Conservation (phyloP, 495 filamentous ascomycete species). For the Penicillium manginii region DNA sequence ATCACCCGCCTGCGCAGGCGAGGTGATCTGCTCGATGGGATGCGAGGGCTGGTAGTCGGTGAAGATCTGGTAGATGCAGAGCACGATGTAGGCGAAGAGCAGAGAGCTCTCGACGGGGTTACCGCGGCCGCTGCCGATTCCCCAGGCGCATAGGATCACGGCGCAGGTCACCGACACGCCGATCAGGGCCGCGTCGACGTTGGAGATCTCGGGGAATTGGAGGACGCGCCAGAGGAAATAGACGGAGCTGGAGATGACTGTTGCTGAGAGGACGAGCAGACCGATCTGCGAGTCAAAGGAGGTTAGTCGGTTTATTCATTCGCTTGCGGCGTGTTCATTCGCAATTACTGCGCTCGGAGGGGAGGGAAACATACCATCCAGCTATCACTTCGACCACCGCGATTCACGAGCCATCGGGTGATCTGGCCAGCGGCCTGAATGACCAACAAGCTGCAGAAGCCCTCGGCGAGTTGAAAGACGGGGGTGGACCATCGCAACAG, state of each 20-base stretch:
- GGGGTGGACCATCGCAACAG: slow-evolving; percentile 91
- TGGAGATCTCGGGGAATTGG: slow-evolving; percentile 88
- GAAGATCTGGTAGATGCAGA: slow-evolving; percentile 99
- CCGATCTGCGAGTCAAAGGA: slow-evolving; percentile 63
- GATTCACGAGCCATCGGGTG: slow-evolving; percentile 93
- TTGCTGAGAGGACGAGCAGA: slow-evolving; percentile 83
- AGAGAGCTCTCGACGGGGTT: slow-evolving; percentile 96
- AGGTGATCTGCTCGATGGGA: slow-evolving; percentile 56
- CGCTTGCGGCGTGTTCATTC: no score
- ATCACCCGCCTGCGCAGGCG: slow-evolving; percentile 65
- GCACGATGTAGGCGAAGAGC: slow-evolving; percentile 93
- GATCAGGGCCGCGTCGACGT: slow-evolving; percentile 91
- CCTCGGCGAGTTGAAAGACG: slow-evolving; percentile 90
- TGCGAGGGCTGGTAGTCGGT: slow-evolving; percentile 90
- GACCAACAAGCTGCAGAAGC: slow-evolving; percentile 93
- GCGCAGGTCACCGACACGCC: slow-evolving; percentile 89
- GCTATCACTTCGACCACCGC: slow-evolving; percentile 82
- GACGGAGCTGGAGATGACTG: slow-evolving; percentile 87
- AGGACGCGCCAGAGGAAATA: slow-evolving; percentile 97
- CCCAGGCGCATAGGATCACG: slow-evolving; percentile 89
- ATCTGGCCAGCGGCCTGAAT: slow-evolving; percentile 95
- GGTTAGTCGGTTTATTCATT: slow-evolving; percentile 31
- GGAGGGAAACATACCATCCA: slow-evolving; percentile 87
- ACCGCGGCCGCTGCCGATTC: slow-evolving; percentile 90
- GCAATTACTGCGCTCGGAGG: no score